These are phyloP conservation scores for Allium cepa DNA, from an alignment of 106 monocot species.

Conservation along the genomic window DNA sequence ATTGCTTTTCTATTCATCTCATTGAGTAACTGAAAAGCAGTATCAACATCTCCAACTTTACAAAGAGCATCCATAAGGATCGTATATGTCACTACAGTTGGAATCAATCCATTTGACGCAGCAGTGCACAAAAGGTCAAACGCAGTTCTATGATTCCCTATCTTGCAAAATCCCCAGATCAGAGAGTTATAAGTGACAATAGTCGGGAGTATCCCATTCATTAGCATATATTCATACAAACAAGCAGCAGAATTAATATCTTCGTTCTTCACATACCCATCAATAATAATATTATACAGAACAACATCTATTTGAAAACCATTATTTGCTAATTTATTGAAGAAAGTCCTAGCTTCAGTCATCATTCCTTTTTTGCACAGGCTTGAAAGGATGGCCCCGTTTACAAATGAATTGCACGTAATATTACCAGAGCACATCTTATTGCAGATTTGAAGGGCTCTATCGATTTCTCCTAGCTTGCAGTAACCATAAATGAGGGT, in stretches of 20 bases:
- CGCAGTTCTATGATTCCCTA: slow-evolving; percentile 25
- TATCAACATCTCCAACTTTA: slow-evolving; percentile 22
- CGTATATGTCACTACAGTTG: slow-evolving; percentile 65
- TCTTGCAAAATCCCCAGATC: slow-evolving; percentile 56
- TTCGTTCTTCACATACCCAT: slow-evolving; percentile 52
- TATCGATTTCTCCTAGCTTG: slow-evolving; percentile 51
- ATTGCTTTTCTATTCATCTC: slow-evolving; percentile 54
- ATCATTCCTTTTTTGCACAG: slow-evolving; percentile 45
- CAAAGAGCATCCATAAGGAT: slow-evolving; percentile 65
- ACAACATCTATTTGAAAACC: slow-evolving; percentile 24
- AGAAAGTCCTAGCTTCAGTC: slow-evolving; percentile 41
- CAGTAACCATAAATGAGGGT: slow-evolving; percentile 62
- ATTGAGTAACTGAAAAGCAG: slow-evolving; percentile 32
- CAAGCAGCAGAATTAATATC: slow-evolving; percentile 34
- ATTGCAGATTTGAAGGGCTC: slow-evolving; percentile 41
- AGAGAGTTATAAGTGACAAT: slow-evolving; percentile 63
- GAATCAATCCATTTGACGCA: slow-evolving; percentile 26
- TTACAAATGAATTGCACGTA: slow-evolving; percentile 36
- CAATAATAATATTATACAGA: slow-evolving; percentile 60
- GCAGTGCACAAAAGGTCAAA: slow-evolving; percentile 20
- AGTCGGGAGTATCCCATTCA: slow-evolving; percentile 38
- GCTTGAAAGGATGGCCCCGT: slow-evolving; percentile 45
- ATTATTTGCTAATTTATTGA: slow-evolving; percentile 24
- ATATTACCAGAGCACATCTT: slow-evolving; percentile 32
- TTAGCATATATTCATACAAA: slow-evolving; percentile 33